A percentile compares a stretch with the other conserved stretches of the same genome.
phyloP scores from a whole-genome alignment of 805 yeast genomes.

The Candida saitoana region DNA sequence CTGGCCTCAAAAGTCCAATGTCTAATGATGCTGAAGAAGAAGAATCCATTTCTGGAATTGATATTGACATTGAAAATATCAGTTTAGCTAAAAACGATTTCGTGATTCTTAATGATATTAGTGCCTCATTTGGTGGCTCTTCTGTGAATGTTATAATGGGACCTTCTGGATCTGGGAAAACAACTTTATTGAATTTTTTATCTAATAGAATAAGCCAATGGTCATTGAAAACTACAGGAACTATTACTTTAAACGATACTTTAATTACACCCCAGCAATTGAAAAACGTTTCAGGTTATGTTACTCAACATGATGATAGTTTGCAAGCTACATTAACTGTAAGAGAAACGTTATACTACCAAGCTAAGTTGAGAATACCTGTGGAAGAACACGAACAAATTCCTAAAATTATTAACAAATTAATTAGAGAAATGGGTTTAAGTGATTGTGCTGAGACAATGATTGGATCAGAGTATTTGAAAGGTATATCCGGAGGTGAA shows the following conservation, averaged over 20 bases:
- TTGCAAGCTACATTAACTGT: conserved; percentile 71
- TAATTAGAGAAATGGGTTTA: conserved; percentile 68
- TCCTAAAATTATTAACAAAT: conserved; percentile 48
- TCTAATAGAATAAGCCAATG: conserved; percentile 47
- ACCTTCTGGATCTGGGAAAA: conserved; percentile 44
- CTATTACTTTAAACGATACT: conserved; percentile 2
- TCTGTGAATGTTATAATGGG: conserved; percentile 44
- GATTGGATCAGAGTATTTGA: conserved; percentile 33
- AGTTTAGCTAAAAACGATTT: conserved; percentile 1
- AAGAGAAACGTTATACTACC: conserved; percentile 66
- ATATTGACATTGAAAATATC: conserved; percentile 5
- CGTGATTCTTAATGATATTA: conserved; percentile 20
- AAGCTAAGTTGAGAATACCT: conserved; percentile 66
- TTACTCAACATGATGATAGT: conserved; percentile 76
- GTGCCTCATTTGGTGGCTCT: conserved; percentile 28
- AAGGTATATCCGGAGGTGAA: conserved; percentile 51
- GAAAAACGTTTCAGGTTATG: conserved; percentile 57
- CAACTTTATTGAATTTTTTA: conserved; percentile 35
- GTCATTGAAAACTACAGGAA: conserved; percentile 22
- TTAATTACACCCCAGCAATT: conserved; percentile 14
- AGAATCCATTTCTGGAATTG: neutral
- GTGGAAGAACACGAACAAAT: conserved; percentile 28
- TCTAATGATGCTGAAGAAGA: neutral
- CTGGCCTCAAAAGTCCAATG: conserved; percentile 1
- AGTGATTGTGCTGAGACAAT: conserved; percentile 72